Conservation (phyloP, 306 rosid genomes). For the Pyrus betulifolia region DNA sequence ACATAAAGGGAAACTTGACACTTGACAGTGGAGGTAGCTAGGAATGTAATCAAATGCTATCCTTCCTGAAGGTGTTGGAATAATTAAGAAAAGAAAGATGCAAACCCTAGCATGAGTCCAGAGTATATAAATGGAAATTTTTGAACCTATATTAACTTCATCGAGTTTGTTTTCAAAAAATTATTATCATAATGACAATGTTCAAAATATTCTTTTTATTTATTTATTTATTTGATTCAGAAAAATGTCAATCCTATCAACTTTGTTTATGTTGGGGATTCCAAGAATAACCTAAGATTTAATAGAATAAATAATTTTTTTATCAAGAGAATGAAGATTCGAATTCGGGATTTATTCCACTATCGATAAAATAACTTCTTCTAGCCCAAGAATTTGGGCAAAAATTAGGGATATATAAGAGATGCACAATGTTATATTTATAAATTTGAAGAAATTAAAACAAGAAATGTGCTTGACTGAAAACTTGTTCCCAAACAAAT, state of each 20-base stretch:
- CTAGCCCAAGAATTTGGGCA: background rate
- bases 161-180: background rate
- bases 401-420: no score
- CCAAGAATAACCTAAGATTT: background rate
- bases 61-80: background rate
- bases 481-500: background rate
- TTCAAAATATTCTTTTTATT: background rate
- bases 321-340: no score
- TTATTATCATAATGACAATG: background rate
- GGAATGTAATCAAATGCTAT: background rate
- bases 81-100: background rate
- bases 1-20: background rate
- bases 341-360: background rate
- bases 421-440: no score
- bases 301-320: no score
- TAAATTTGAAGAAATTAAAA: no score
- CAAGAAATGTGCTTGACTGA: no score
- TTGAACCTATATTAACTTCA: background rate
- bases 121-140: background rate
- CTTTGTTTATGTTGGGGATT: background rate
- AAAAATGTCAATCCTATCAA: no score
- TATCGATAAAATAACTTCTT: background rate
- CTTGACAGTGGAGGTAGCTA: background rate
- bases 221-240: no score
- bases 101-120: background rate